phyloP scores from a whole-genome alignment of 768 basidiomycete genomes.

The Podaxis rugospora region DNA sequence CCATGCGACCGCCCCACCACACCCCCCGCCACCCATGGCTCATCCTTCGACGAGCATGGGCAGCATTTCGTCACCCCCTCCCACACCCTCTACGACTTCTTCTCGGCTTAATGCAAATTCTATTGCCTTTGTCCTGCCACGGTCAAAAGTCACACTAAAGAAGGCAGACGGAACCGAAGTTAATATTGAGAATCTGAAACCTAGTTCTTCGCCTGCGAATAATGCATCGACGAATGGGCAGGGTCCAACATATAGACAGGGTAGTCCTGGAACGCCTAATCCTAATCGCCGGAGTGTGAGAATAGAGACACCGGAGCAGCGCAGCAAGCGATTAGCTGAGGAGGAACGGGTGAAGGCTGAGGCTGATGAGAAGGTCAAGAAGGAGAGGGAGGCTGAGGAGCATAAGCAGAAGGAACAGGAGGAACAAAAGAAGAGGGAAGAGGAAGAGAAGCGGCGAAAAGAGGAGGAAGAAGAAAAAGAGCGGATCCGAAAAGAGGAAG shows the following conservation, averaged over 20 bases:
- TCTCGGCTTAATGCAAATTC: conserved; percentile 60
- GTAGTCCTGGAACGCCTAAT: conserved; percentile 34
- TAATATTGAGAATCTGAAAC: conserved; percentile 50
- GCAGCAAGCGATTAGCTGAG: conserved; percentile 39
- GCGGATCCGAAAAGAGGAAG: conserved; percentile 50
- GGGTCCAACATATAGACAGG: conserved; percentile 28
- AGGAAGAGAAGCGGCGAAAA: conserved; percentile 24
- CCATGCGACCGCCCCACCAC: conserved; percentile 52
- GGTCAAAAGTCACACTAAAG: conserved; percentile 53
- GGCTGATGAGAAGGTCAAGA: conserved; percentile 38
- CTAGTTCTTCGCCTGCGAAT: conserved; percentile 34
- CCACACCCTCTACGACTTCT: conserved; percentile 56
- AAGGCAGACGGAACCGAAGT: conserved; percentile 62
- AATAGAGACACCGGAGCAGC: conserved; percentile 56
- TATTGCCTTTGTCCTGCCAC: conserved; percentile 57
- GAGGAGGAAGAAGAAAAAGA: conserved; percentile 36
- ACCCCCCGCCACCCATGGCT: conserved; percentile 45
- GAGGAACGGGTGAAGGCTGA: conserved; percentile 41
- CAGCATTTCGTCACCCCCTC: conserved; percentile 58
- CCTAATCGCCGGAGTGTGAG: conserved; percentile 42
- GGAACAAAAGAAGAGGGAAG: conserved; percentile 30
- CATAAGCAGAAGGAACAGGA: conserved; percentile 31
- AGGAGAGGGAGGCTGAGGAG: conserved; percentile 38
- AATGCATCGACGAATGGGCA: conserved; percentile 30
- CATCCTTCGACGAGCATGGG: conserved; percentile 41